Conservation (phyloP, 2,329 filamentous ascomycete genomes). For the Aureobasidium namibiae region DNA sequence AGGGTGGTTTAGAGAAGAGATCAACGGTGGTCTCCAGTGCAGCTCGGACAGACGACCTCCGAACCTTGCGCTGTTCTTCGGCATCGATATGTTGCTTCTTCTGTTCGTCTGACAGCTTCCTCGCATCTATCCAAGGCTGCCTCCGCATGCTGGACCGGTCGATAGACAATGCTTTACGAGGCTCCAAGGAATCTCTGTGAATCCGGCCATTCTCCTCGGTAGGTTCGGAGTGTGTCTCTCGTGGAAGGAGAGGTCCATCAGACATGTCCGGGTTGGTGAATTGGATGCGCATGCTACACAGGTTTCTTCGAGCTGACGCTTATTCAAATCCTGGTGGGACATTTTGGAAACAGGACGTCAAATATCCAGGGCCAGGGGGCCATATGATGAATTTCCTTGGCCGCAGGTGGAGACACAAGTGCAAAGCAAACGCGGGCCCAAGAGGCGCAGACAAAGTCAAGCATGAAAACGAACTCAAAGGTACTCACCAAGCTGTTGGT, state of each 20-base stretch:
- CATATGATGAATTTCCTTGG: not conserved
- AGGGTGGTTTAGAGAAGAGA: not conserved
- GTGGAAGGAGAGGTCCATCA: not conserved
- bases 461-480: not conserved
- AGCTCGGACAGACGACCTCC: conserved; percentile 1
- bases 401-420: not conserved
- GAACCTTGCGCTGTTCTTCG: not conserved
- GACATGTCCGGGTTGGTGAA: not conserved
- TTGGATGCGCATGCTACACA: not conserved
- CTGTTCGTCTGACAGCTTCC: conserved; percentile 6
- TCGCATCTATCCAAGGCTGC: conserved; percentile 8
- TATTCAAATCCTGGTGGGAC: not conserved
- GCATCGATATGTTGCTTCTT: conserved; percentile 5
- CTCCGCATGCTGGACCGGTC: not conserved
- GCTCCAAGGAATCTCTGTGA: not conserved
- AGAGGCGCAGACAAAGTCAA: not conserved
- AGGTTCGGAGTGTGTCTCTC: not conserved
- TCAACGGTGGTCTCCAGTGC: not conserved
- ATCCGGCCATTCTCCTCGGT: not conserved
- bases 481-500: conserved; percentile 64
- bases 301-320: not conserved
- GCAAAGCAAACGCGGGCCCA: not conserved
- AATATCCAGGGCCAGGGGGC: not conserved
- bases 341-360: not conserved
- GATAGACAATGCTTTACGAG: not conserved